Evolutionary conservation across 179 eudicot species (phyloP), one percentile per base, ranked within the genome.

Genomic region (Corrigiola litoralis): DNA sequence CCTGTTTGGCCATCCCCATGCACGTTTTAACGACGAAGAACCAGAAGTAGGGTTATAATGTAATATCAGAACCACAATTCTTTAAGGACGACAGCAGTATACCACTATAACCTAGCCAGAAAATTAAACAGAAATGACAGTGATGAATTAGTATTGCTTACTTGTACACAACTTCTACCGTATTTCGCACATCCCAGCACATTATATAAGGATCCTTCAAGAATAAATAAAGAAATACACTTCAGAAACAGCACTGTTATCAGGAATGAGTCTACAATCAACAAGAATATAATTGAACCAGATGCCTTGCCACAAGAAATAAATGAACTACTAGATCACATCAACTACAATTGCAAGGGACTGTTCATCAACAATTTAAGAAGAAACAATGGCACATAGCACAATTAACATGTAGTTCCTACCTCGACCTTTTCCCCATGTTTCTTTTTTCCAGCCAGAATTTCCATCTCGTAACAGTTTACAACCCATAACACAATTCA

Each of bases 141-240:
- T 36, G 38, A 34, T 23, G 32, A 23, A n/a, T n/a, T n/a, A n/a
- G 49, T 58, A 17, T 31, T 65, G 70, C 97, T 69, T 85, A 95
- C 99, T 95, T 95, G 85, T 86, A 91, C 63, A 95, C 92, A 64
- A 83, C 82, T 41, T 88, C 96, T 66, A 82, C 90, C n/a, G 96
- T 81, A 70, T 95, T 95, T 58, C 99, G 96, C 57, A 91, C 70
- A 73, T 95, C 99, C 99, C 99, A 95, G 92, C 99, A 95, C 65
- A 95, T 80, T 49, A 95, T 85, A 65, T 91, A 88, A 24, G 99
- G 99, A 68, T 95, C 99, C 99, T 95, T 50, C 54, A 71, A 46
- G 21, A 18, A 40, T n/a, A 57, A 38, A 37, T 16, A 65, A 71
- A 65, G 38, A 31, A 24, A 36, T 27, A 16, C 25, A 47, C 29